Percentiles rank a stretch among this genome's conserved stretches.
Conservation (phyloP, 2,329 filamentous ascomycete species). For the Calonectria crousiana region DNA sequence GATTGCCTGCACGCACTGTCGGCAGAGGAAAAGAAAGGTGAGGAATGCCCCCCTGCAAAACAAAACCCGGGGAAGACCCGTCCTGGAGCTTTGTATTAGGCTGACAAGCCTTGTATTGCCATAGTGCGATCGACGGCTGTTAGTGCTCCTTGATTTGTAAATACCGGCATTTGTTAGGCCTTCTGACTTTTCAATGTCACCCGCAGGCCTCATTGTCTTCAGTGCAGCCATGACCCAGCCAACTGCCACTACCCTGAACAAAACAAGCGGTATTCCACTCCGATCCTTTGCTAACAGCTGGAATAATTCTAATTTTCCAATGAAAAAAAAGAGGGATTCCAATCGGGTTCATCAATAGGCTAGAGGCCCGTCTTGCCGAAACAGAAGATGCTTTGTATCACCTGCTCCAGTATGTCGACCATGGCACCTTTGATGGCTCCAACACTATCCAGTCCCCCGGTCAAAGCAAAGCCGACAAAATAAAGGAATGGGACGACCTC, state of each 20-base stretch:
- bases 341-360: constrained; percentile 52
- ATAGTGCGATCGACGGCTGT: constrained; percentile 41
- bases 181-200: background rate
- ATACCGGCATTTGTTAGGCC: background rate
- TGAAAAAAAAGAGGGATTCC: constrained; percentile 46
- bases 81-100: background rate
- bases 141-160: background rate
- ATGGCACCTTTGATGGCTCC: background rate
- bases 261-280: constrained; percentile 45
- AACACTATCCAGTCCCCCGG: constrained; percentile 19
- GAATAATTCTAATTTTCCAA: background rate
- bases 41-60: background rate
- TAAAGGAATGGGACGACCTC: constrained; percentile 45
- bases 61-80: background rate
- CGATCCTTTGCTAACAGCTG: background rate
- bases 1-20: constrained; percentile 49
- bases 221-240: constrained; percentile 46
- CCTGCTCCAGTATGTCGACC: constrained; percentile 33
- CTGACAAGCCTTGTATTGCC: background rate
- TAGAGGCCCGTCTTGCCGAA: constrained; percentile 53
- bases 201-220: constrained; percentile 45
- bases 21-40: constrained; percentile 50
- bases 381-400: constrained; percentile 46
- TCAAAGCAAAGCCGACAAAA: constrained; percentile 43
- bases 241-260: constrained; percentile 50